These are phyloP conservation scores for Withania somnifera DNA, from an alignment of 305 asterid species.

Conservation along the genomic window DNA sequence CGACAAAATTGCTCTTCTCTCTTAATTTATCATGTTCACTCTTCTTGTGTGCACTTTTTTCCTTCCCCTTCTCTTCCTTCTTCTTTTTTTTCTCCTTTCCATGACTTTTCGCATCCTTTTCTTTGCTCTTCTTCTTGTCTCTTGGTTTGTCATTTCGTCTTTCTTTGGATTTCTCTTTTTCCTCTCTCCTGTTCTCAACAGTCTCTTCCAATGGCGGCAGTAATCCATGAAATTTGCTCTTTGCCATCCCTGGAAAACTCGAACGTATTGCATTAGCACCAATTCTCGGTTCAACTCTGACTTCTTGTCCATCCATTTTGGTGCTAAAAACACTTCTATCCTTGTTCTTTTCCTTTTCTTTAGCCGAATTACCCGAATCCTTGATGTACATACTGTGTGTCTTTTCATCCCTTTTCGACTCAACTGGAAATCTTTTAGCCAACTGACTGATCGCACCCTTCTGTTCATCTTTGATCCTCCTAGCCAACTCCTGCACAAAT, in stretches of 20 bases:
- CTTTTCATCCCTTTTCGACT: slow-evolving; percentile 11
- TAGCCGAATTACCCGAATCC: slow-evolving; percentile 2
- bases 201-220: slow-evolving; percentile 13
- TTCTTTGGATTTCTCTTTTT: slow-evolving; percentile 23
- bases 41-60: slow-evolving; percentile 12
- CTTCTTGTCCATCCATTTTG: slow-evolving; percentile 24
- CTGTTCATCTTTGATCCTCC: slow-evolving; percentile 27
- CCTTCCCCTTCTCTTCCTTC: slow-evolving; percentile 22
- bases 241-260: slow-evolving; percentile 18
- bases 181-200: slow-evolving; percentile 23
- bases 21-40: neutral
- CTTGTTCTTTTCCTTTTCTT: slow-evolving; percentile 11
- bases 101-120: slow-evolving; percentile 29
- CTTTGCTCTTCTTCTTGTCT: slow-evolving; percentile 21
- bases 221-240: slow-evolving; percentile 19
- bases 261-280: slow-evolving; percentile 25
- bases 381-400: slow-evolving; percentile 18
- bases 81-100: slow-evolving; percentile 22
- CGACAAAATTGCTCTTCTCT: slow-evolving; percentile 10
- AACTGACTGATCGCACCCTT: slow-evolving; percentile 22
- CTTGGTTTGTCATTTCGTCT: slow-evolving; percentile 13
- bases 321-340: slow-evolving; percentile 17
- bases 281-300: slow-evolving; percentile 18
- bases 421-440: slow-evolving; percentile 22
- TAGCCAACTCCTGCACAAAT: slow-evolving; percentile 30